Base-by-base conservation (phyloP, 108 stramenopile species). In the Nannochloropsis granulata region DNA sequence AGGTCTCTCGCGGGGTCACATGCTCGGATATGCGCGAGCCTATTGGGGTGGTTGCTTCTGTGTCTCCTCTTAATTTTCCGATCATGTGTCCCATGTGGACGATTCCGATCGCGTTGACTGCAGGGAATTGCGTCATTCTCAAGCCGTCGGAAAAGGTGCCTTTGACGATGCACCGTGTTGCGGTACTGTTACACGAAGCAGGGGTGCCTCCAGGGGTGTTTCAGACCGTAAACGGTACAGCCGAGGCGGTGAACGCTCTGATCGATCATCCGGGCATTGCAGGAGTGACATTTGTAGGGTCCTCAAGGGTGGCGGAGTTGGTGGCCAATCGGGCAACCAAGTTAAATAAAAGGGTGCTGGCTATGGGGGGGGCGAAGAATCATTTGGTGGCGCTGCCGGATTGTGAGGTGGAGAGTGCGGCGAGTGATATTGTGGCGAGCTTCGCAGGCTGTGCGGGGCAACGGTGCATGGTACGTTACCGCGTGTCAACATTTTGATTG, bases 331-430 rank as follows among this genome's bases (percentile, higher is more conserved):
- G 93, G 12, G 95, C 94, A 86, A 91, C 91, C 19, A 80, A 84
- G 0, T 82, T 94, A 43, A 90, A 95, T 89, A 98, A 96, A 87
- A 93, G 95, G 42, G 94, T 94, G 46, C 94, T 94, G 10, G 95
- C 96, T 3, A 85, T 98, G 19, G 97, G 97, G 0, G 97, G 97
- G 21, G 97, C 97, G 24, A 96, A 98, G 93, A 98, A 98, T 90
- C 97, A 98, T 90, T 90, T 98, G 81, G 91, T 98, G 43, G 96
- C 96, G 0, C 87, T 98, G 86, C 92, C 93, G 12, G 95, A 96
- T 86, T 97, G 96, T 85, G 93, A 97, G 56, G 78, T 93, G 12
- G 93, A 93, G 25, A 86, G 92, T 13, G 92, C 97, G 8, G 90
- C 97, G 7, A 88, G 92, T 21, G 97, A 97, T 88, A 94, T 96